A percentile compares a stretch with the other conserved stretches of the same genome.
Evolutionary conservation across 768 basidiomycete species (phyloP).

Genomic region (Amanita subjunquillea): DNA sequence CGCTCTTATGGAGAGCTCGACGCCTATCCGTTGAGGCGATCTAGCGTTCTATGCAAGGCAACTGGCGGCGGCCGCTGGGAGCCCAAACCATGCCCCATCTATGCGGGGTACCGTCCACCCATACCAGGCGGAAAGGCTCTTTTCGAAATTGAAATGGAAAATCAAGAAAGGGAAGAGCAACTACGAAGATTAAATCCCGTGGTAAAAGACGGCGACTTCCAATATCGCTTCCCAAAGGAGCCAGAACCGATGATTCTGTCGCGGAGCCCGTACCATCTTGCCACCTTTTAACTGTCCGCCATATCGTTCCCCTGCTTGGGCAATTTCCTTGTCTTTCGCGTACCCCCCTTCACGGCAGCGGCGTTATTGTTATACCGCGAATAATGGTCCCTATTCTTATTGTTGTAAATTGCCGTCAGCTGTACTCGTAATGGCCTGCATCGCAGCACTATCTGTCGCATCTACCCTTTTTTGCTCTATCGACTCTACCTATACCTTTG

Average conservation of each 20-base stretch:
- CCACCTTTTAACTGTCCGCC: slow-evolving; percentile 45
- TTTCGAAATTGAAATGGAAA: slow-evolving; percentile 64
- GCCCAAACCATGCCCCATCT: slow-evolving; percentile 42
- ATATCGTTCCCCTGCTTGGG: neutral
- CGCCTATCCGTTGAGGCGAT: slow-evolving; percentile 61
- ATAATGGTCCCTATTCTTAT: slow-evolving; percentile 28
- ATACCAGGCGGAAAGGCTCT: slow-evolving; percentile 57
- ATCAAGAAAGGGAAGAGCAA: slow-evolving; percentile 45
- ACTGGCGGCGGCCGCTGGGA: slow-evolving; percentile 76
- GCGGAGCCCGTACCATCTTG: slow-evolving; percentile 38
- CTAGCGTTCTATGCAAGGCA: slow-evolving; percentile 64
- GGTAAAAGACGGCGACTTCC: slow-evolving; percentile 55
- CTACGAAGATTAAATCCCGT: slow-evolving; percentile 49
- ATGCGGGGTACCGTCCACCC: slow-evolving; percentile 43
- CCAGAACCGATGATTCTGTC: slow-evolving; percentile 33
- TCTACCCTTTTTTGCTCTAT: slow-evolving; percentile 10
- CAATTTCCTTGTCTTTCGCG: slow-evolving; percentile 6
- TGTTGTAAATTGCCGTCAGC: slow-evolving; percentile 34
- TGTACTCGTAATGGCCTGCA: slow-evolving; percentile 20
- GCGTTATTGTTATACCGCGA: slow-evolving; percentile 9
- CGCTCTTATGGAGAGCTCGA: slow-evolving; percentile 61
- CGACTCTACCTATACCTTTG: slow-evolving; percentile 5
- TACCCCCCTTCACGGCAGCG: slow-evolving; percentile 8
- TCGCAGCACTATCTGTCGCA: slow-evolving; percentile 9
- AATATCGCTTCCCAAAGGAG: slow-evolving; percentile 48